Conservation (phyloP, 2,329 filamentous ascomycete genomes). For the Tympanopsis confertula region DNA sequence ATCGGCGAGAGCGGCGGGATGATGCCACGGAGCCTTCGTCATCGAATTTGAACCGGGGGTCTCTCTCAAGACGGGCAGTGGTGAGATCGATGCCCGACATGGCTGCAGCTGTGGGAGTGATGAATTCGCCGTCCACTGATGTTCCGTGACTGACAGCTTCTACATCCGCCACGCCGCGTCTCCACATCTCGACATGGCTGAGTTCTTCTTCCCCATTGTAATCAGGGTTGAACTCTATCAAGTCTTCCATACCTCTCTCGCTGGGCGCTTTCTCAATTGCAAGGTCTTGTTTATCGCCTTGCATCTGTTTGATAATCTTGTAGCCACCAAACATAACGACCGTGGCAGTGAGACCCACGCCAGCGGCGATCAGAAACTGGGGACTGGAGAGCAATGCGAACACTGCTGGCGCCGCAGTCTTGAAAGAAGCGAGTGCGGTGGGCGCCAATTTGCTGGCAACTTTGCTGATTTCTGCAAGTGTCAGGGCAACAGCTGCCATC, state of each 20-base stretch:
- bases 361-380: conserved; percentile 62
- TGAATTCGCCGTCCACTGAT: conserved; percentile 54
- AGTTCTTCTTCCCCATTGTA: conserved; percentile 33
- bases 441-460: conserved; percentile 56
- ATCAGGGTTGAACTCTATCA: conserved; percentile 32
- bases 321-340: conserved; percentile 64
- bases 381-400: conserved; percentile 58
- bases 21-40: conserved; percentile 17
- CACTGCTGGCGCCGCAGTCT: conserved; percentile 50
- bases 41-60: conserved; percentile 21
- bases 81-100: conserved; percentile 28
- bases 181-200: conserved; percentile 49
- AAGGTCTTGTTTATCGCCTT: conserved; percentile 19
- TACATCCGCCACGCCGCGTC: conserved; percentile 48
- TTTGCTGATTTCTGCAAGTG: conserved; percentile 60
- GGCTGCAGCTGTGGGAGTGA: conserved; percentile 42
- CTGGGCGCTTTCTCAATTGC: conserved; percentile 10
- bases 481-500: conserved; percentile 63
- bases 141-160: conserved; percentile 40
- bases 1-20: conserved; percentile 19
- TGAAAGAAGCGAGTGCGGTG: conserved; percentile 44
- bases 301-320: conserved; percentile 65
- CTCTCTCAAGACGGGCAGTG: conserved; percentile 14
- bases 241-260: conserved; percentile 35
- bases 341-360: conserved; percentile 59